phyloP scores from a whole-genome alignment of 2,329 filamentous ascomycete species.

The Emergomyces pasteurianus region DNA sequence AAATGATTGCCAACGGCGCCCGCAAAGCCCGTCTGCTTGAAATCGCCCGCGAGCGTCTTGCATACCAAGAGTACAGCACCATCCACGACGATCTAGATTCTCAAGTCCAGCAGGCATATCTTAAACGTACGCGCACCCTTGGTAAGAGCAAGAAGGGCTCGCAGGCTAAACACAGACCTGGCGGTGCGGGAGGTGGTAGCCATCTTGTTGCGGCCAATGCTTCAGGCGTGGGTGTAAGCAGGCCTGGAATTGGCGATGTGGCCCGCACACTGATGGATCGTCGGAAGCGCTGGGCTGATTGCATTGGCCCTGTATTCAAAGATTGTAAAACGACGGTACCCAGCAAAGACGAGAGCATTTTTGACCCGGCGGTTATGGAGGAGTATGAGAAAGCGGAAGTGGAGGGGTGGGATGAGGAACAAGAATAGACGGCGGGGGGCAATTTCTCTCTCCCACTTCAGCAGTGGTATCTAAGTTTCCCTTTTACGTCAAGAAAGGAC shows the following conservation, averaged over 20 bases:
- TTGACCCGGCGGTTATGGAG: slow-evolving; percentile 60
- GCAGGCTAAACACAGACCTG: slow-evolving; percentile 46
- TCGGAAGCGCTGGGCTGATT: slow-evolving; percentile 76
- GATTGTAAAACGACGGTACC: slow-evolving; percentile 69
- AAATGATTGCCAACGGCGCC: slow-evolving; percentile 79
- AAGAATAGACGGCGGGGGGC: slow-evolving; percentile 38
- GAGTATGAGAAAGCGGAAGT: slow-evolving; percentile 62
- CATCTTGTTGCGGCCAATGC: slow-evolving; percentile 36
- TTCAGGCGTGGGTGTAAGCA: slow-evolving; percentile 31
- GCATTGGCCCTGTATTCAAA: slow-evolving; percentile 81
- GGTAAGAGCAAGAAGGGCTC: slow-evolving; percentile 84
- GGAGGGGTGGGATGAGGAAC: slow-evolving; percentile 71
- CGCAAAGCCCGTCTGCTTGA: slow-evolving; percentile 79
- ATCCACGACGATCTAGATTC: slow-evolving; percentile 94
- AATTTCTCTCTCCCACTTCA: neutral
- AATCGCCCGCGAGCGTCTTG: slow-evolving; percentile 82
- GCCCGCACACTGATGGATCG: slow-evolving; percentile 90
- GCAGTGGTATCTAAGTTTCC: neutral
- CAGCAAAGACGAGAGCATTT: slow-evolving; percentile 56
- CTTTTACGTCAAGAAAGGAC: neutral
- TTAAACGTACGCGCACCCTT: slow-evolving; percentile 88
- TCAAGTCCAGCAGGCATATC: slow-evolving; percentile 87
- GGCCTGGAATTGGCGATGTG: slow-evolving; percentile 69
- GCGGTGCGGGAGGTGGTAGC: slow-evolving; percentile 61
- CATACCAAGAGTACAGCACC: slow-evolving; percentile 90